Evolutionary conservation across 176 grass and related monocot species (phyloP).

Genomic region (Ananas comosus): DNA sequence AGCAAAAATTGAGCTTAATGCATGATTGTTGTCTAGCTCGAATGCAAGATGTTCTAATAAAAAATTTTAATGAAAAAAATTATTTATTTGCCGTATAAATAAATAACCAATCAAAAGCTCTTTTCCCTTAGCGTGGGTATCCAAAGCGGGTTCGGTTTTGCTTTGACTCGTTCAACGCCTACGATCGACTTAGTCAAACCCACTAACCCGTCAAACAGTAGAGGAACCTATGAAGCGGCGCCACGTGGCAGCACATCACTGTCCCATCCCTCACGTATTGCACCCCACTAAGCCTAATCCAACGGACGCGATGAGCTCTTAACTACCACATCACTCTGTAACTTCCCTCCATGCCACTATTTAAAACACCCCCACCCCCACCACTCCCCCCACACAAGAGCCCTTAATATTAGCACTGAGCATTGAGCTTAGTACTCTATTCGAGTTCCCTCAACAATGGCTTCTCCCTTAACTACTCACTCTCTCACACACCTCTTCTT

Average conservation of each 20-base stretch:
- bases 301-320: not conserved
- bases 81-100: not conserved
- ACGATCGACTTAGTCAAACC: not conserved
- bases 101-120: not conserved
- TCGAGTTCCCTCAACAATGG: conserved; percentile 9
- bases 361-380: not conserved
- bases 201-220: not conserved
- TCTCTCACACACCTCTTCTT: conserved; percentile 11
- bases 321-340: not conserved
- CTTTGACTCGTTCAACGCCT: not conserved
- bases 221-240: not conserved
- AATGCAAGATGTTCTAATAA: no score
- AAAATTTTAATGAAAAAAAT: not conserved
- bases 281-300: not conserved
- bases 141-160: not conserved
- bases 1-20: no score
- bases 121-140: not conserved
- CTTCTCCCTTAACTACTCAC: not conserved
- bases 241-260: not conserved
- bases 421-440: not conserved
- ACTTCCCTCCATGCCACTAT: not conserved
- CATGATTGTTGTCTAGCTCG: no score
- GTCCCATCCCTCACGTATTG: not conserved
- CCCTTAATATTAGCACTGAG: not conserved
- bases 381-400: not conserved